Percentiles rank a stretch among this genome's conserved stretches.
These are phyloP conservation scores for Alternaria novae-zelandiae DNA, from an alignment of 2,329 filamentous ascomycete genomes.

Conservation along the genomic window DNA sequence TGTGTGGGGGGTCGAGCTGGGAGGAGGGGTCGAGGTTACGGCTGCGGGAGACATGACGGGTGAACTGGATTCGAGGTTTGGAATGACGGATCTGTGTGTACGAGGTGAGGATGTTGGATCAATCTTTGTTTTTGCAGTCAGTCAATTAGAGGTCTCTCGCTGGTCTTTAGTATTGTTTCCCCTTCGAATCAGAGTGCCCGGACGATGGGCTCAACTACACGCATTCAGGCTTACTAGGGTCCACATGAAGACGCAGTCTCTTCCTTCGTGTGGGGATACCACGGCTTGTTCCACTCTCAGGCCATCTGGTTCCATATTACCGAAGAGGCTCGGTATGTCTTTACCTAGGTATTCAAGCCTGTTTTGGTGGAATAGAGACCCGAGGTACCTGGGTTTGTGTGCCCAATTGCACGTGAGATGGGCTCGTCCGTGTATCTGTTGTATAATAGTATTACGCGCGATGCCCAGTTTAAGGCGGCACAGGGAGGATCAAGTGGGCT, in stretches of 20 bases:
- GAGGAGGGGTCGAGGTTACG: slow-evolving; percentile 23
- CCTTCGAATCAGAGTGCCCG: not conserved
- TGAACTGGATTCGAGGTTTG: not conserved
- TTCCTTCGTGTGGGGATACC: slow-evolving; percentile 9
- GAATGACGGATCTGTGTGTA: not conserved
- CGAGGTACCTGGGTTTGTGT: slow-evolving; percentile 1
- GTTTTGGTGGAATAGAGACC: slow-evolving; percentile 4
- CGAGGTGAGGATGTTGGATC: not conserved
- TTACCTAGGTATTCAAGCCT: not conserved
- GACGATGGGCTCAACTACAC: slow-evolving; percentile 1
- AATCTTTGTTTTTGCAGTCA: not conserved
- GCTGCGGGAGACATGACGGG: slow-evolving; percentile 39
- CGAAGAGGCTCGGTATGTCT: slow-evolving; percentile 9
- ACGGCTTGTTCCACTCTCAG: slow-evolving; percentile 8
- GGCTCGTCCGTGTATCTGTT: not conserved
- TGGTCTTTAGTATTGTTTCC: slow-evolving; percentile 19
- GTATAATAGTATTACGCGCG: slow-evolving; percentile 9
- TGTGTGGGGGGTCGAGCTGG: slow-evolving; percentile 15
- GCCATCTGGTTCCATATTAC: slow-evolving; percentile 15
- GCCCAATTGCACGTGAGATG: not conserved
- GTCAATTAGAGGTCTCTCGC: not conserved
- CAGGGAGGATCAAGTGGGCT: slow-evolving; percentile 3
- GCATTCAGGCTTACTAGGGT: slow-evolving; percentile 5
- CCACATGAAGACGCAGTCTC: slow-evolving; percentile 10
- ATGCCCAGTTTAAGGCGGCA: not conserved